phyloP scores from a whole-genome alignment of 441 rosid species.

The Cnidoscolus chayamansa region DNA sequence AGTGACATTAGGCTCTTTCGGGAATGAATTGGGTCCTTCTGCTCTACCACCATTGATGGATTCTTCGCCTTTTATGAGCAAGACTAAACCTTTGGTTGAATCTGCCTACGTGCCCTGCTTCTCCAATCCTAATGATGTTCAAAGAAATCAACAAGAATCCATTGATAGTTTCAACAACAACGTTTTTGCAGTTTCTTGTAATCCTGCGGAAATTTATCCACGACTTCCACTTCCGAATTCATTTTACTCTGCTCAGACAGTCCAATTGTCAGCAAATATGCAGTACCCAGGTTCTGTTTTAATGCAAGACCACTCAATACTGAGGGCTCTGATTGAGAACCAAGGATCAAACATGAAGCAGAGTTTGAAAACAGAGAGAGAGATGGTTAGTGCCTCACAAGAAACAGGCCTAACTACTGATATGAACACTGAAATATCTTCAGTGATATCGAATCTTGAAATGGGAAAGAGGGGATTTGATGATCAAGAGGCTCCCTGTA shows the following conservation, averaged over 20 bases:
- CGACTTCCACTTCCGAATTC: conserved; percentile 35
- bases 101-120: conserved; percentile 94
- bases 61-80: conserved; percentile 41
- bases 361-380: conserved; percentile 45
- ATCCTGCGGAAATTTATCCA: conserved; percentile 24
- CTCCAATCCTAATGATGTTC: conserved; percentile 63
- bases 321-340: conserved; percentile 47
- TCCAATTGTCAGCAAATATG: conserved; percentile 24
- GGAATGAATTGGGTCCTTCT: conserved; percentile 43
- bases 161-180: conserved; percentile 34
- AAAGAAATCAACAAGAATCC: conserved; percentile 29
- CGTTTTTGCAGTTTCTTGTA: conserved; percentile 25
- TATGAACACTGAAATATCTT: conserved; percentile 42
- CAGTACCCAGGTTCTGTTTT: conserved; percentile 36
- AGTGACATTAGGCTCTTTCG: conserved; percentile 36
- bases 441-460: conserved; percentile 45
- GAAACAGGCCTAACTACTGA: conserved; percentile 45
- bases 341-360: conserved; percentile 37
- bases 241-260: conserved; percentile 36
- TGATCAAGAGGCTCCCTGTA: conserved; percentile 49
- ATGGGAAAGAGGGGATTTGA: conserved; percentile 40
- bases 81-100: conserved; percentile 34
- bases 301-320: conserved; percentile 42
- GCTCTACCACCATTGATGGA: conserved; percentile 63
- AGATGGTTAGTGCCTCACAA: conserved; percentile 42